These are phyloP conservation scores for Jackrogersella multiformis DNA, from an alignment of 495 filamentous ascomycete genomes.

Conservation along the genomic window DNA sequence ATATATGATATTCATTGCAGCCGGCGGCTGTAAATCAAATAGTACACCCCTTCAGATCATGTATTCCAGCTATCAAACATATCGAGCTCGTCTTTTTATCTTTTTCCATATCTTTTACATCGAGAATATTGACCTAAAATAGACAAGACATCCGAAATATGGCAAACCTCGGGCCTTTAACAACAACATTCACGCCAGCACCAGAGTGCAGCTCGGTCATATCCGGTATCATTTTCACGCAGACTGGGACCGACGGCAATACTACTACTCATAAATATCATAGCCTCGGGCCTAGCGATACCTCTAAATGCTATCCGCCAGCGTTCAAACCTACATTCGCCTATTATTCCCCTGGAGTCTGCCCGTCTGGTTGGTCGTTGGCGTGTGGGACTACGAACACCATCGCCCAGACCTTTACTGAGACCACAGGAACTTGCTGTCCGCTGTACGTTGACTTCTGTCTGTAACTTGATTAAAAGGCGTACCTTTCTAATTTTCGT, in stretches of 20 bases:
- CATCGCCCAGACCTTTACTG: not conserved
- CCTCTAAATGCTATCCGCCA: constrained; percentile 15
- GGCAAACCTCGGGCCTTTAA: constrained; percentile 9
- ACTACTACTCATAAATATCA: constrained; percentile 10
- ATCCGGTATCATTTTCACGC: constrained; percentile 5
- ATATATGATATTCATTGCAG: not conserved
- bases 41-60: too few relatives aligned
- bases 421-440: constrained; percentile 13
- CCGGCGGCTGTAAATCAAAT: too few relatives aligned
- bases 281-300: constrained; percentile 9
- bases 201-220: constrained; percentile 4
- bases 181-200: constrained; percentile 20
- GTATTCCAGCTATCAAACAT: too few relatives aligned
- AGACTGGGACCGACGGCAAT: constrained; percentile 12
- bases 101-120: too few relatives aligned
- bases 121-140: too few relatives aligned
- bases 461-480: not conserved
- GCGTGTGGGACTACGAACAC: not conserved
- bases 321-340: not conserved
- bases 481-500: not conserved
- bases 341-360: constrained; percentile 13
- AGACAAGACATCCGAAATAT: too few relatives aligned
- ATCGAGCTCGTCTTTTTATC: too few relatives aligned
- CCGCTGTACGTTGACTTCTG: not conserved
- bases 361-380: constrained; percentile 15